These are phyloP conservation scores for Colletotrichum horii DNA, from an alignment of 2,329 filamentous ascomycete genomes.

Conservation along the genomic window DNA sequence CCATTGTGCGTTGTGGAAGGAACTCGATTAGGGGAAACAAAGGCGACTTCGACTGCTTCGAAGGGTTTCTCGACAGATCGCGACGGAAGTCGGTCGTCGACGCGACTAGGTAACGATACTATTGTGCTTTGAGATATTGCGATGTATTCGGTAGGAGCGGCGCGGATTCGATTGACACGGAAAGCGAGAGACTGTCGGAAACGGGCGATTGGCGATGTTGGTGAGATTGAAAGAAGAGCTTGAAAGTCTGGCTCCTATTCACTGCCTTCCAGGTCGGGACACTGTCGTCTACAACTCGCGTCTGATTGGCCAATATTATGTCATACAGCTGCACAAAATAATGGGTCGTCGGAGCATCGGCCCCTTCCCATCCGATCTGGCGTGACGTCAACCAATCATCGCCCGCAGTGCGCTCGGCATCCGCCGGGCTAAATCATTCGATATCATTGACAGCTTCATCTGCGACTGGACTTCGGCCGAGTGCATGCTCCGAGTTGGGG, in stretches of 20 bases:
- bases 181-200: not conserved
- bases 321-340: conserved; percentile 16
- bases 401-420: not conserved
- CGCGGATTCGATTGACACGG: not conserved
- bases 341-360: conserved; percentile 4
- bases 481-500: not conserved
- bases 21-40: not conserved
- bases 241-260: conserved; percentile 11
- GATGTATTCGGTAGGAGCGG: not conserved
- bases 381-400: conserved; percentile 14
- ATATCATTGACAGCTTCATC: conserved; percentile 15
- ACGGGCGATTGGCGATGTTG: not conserved
- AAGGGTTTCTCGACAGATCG: not conserved
- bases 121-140: not conserved
- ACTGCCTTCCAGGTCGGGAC: conserved; percentile 10
- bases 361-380: conserved; percentile 5
- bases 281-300: not conserved
- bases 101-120: not conserved
- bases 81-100: not conserved
- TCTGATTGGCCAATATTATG: conserved; percentile 22
- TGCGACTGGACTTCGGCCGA: not conserved
- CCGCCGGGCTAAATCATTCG: conserved; percentile 10
- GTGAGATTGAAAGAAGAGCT: not conserved
- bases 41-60: not conserved
- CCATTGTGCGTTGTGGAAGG: conserved; percentile 61